Base-by-base conservation (phyloP, 2,329 filamentous ascomycete genomes). In the Aspergillus puulaauensis region DNA sequence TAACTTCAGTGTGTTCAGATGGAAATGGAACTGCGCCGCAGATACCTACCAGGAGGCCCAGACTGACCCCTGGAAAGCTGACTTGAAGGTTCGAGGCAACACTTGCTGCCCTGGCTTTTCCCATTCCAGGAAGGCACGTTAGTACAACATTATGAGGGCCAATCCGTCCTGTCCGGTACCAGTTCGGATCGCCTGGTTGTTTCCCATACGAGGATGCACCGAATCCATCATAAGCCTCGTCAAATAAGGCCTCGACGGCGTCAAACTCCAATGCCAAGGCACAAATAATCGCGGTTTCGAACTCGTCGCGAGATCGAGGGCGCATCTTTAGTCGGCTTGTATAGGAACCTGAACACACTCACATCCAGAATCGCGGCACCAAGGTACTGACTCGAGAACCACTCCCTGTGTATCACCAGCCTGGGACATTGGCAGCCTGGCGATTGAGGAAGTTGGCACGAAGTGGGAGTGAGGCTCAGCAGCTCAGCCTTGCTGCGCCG, bases 41-140 rank as follows among this genome's bases (percentile, higher is more conserved):
- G 14, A 54, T 47, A 5, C 52, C 52, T 6, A 56, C 54, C 3
- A 56, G 46, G 11, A 56, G 19, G 6, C 31, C 47, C n/a, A 51
- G 39, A 3, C n/a, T 17, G 14, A 56, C 39, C 1, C 17, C n/a
- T 3, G n/a, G 11, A 24, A 45, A 56, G 14, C 47, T 51, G 14
- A 44, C 6, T 0, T 15, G 37, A 3, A 56, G 40, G 14, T 15
- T 51, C 4, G 54, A 40, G 2, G 40, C 40, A 11, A 21, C 54
- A 14, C 39, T 46, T 11, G 54, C 39, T 12, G 54, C 54, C 6
- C 54, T 51, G 7, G 12, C n/a, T n/a, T 50, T 50, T n/a, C 54
- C 54, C 46, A 46, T 41, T 8, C 21, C 46, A 5, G 47, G 46
- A 6, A 50, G 7, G 21, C 41, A 51, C 6, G 37, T 33, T 2